Evolutionary conservation across 257 asterid genomes (phyloP).

Genomic region (Fraxinus quadrangulata): DNA sequence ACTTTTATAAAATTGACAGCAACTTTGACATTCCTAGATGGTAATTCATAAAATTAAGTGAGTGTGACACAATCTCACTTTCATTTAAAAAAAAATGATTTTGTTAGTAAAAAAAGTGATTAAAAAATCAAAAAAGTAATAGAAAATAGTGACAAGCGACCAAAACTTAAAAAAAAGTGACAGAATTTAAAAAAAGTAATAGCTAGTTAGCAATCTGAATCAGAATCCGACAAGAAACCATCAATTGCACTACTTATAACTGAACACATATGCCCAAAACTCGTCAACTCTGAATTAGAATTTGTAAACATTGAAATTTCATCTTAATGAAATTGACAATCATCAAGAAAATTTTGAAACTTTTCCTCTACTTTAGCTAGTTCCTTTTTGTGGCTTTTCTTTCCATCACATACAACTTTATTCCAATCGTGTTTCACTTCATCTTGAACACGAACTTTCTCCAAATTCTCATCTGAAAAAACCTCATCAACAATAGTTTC

Average conservation of each 20-base stretch:
- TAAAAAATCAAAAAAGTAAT: no score
- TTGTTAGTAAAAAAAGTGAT: no score
- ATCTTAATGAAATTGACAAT: conserved; percentile 21
- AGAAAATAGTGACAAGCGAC: no score
- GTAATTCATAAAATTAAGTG: no score
- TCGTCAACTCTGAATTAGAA: conserved; percentile 33
- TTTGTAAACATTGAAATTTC: conserved; percentile 16
- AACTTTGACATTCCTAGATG: no score
- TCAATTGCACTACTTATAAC: conserved; percentile 27
- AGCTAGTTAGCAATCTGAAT: no score
- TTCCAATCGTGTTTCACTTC: conserved; percentile 25
- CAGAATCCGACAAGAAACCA: conserved; percentile 56
- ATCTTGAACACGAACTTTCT: no score
- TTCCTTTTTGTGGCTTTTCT: background rate
- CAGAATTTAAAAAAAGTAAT: no score
- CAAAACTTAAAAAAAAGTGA: no score
- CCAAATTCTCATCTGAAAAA: background rate
- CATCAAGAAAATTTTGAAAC: conserved; percentile 20
- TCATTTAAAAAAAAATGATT: no score
- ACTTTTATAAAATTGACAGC: no score
- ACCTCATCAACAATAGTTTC: conserved; percentile 17
- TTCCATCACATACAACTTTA: conserved; percentile 15
- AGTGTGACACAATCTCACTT: no score
- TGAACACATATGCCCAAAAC: conserved; percentile 33
- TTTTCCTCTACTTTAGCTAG: conserved; percentile 18